phyloP scores from a whole-genome alignment of 179 eudicot species.

The Nepenthes alata region DNA sequence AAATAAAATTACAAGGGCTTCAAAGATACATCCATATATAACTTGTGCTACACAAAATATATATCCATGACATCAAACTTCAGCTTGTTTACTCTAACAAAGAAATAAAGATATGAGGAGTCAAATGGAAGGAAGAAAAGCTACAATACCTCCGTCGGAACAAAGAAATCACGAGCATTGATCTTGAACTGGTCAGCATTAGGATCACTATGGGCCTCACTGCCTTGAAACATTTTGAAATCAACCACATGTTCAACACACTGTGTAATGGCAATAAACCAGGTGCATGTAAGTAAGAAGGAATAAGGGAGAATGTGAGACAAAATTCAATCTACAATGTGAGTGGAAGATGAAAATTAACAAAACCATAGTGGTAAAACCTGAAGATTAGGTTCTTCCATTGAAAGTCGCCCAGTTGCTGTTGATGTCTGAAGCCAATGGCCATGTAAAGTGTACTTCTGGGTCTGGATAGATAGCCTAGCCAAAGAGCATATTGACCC shows the following conservation, averaged over 20 bases:
- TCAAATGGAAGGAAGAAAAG: neutral
- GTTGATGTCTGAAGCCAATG: conserved; percentile 99
- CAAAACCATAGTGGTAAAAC: conserved; percentile 17
- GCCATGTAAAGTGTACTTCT: conserved; percentile 80
- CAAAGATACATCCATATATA: neutral
- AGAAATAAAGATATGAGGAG: neutral
- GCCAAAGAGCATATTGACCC: conserved; percentile 89
- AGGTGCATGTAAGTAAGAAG: conserved; percentile 1
- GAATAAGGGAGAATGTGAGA: neutral
- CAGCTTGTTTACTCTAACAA: no score
- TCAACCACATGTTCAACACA: conserved; percentile 91
- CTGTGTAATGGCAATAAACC: conserved; percentile 26
- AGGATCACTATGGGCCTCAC: conserved; percentile 26
- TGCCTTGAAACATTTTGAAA: conserved; percentile 34
- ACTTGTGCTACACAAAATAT: neutral
- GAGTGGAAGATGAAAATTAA: neutral
- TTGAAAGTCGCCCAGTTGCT: conserved; percentile 91
- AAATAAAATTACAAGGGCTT: neutral
- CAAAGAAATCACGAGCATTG: conserved; percentile 78
- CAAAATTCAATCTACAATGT: neutral
- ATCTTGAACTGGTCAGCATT: conserved; percentile 24
- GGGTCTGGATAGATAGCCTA: conserved; percentile 62
- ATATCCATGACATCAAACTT: neutral
- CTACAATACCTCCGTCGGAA: conserved; percentile 66
- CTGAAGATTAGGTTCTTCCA: conserved; percentile 99